These are phyloP conservation scores for Chalciporus chontae DNA, from an alignment of 768 basidiomycete species.

Conservation along the genomic window DNA sequence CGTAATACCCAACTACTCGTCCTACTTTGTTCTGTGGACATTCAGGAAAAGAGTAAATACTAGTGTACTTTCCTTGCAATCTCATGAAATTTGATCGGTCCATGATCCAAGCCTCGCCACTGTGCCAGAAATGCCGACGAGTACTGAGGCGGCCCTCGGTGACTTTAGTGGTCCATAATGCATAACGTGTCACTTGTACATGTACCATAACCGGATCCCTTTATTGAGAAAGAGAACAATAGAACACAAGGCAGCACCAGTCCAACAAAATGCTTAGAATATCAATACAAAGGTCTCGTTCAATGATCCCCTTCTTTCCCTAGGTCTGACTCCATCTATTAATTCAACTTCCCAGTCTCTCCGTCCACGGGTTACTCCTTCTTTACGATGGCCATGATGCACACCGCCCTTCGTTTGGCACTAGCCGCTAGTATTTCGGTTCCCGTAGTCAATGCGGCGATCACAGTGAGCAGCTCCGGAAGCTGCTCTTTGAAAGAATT, in stretches of 20 bases:
- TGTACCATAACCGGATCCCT: not conserved
- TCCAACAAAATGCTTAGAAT: not conserved
- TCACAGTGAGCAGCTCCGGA: constrained; percentile 5
- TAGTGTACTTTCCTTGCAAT: constrained; percentile 30
- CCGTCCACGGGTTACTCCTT: constrained; percentile 4
- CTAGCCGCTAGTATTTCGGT: constrained; percentile 10
- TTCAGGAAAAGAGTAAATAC: constrained; percentile 27
- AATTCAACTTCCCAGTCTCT: not conserved
- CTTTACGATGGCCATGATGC: constrained; percentile 3
- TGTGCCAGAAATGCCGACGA: too few species aligned
- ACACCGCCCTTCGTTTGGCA: not conserved
- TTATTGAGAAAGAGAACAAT: not conserved
- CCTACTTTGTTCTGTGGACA: constrained; percentile 18
- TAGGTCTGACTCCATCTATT: not conserved
- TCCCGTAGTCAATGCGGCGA: constrained; percentile 4
- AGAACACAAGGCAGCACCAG: not conserved
- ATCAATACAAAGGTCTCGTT: not conserved
- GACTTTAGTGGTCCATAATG: not conserved
- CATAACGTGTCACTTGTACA: too few species aligned
- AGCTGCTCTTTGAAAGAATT: constrained; percentile 15
- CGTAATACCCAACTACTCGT: constrained; percentile 30
- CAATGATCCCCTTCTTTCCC: not conserved
- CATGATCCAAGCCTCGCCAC: not conserved
- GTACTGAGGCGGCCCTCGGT: too few species aligned
- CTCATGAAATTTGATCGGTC: constrained; percentile 19